phyloP scores from a whole-genome alignment of 148 eudicot species.

The Oxyria digyna region DNA sequence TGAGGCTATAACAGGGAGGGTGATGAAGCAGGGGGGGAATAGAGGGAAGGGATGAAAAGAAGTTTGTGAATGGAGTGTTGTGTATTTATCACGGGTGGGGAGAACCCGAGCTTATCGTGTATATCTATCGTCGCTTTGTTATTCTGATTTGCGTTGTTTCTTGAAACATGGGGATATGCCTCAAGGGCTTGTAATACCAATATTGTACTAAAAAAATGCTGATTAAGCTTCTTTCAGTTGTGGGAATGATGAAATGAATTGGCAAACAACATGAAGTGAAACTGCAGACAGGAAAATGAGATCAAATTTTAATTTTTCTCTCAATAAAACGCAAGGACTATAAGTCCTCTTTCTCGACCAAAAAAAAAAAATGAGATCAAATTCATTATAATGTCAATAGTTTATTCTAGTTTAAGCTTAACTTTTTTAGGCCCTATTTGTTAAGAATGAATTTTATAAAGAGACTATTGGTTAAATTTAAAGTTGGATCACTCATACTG shows the following conservation, averaged over 20 bases:
- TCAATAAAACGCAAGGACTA: too few species aligned
- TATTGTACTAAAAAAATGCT: neutral
- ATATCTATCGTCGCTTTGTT: neutral
- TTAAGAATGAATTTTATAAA: neutral
- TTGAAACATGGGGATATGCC: neutral
- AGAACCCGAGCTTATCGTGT: neutral
- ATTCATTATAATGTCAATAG: neutral
- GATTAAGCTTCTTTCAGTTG: neutral
- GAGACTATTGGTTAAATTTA: neutral
- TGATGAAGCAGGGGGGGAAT: neutral
- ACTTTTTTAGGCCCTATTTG: neutral
- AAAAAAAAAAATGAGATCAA: too few species aligned
- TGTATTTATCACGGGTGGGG: constrained; percentile 1
- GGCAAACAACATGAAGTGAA: neutral
- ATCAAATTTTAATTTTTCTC: too few species aligned
- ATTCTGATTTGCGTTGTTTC: neutral
- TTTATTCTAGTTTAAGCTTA: neutral
- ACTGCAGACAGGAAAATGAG: too few species aligned
- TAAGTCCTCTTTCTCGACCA: too few species aligned
- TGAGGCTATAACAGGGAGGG: neutral
- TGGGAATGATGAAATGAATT: neutral
- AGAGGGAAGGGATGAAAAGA: neutral
- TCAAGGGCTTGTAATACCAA: constrained; percentile 1
- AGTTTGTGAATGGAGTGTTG: neutral
- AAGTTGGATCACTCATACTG: neutral